Conservation (phyloP, 495 filamentous ascomycete genomes). For the Neurospora sublineolata region DNA sequence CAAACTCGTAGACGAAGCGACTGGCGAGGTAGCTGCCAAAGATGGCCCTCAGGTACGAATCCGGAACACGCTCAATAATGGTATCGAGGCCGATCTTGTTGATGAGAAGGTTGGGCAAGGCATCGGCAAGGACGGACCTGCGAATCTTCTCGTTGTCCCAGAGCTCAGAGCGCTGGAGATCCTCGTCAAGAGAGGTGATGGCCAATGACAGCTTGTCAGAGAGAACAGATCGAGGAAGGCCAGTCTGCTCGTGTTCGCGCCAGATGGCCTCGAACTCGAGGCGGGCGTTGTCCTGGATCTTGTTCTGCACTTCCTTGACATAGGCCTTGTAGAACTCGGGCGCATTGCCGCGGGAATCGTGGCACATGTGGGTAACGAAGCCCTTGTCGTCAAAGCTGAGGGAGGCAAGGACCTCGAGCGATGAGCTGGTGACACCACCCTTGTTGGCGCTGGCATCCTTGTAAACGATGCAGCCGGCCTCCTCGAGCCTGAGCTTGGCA, state of each 20-base stretch:
- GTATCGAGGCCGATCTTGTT: slow-evolving; percentile 82
- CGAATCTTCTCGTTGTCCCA: slow-evolving; percentile 78
- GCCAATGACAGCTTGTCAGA: slow-evolving; percentile 81
- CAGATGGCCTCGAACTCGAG: slow-evolving; percentile 98
- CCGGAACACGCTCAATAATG: slow-evolving; percentile 77
- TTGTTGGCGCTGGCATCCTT: slow-evolving; percentile 99
- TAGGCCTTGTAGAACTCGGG: slow-evolving; percentile 88
- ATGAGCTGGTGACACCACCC: slow-evolving; percentile 96
- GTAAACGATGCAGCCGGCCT: slow-evolving; percentile 85
- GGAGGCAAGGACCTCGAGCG: slow-evolving; percentile 86
- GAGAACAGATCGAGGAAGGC: slow-evolving; percentile 65
- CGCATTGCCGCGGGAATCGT: slow-evolving; percentile 60
- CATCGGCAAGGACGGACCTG: slow-evolving; percentile 67
- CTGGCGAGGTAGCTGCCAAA: slow-evolving; percentile 93
- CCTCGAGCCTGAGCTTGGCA: slow-evolving; percentile 86
- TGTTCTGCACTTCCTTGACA: slow-evolving; percentile 80
- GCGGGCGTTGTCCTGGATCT: slow-evolving; percentile 77
- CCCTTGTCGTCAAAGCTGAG: slow-evolving; percentile 83
- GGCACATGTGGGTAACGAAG: slow-evolving; percentile 90
- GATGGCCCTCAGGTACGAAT: slow-evolving; percentile 85
- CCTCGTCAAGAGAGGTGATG: slow-evolving; percentile 90
- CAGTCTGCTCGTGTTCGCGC: slow-evolving; percentile 79
- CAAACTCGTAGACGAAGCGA: slow-evolving; percentile 90
- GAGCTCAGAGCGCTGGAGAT: slow-evolving; percentile 81
- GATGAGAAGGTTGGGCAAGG: slow-evolving; percentile 71